Conservation (phyloP, 768 basidiomycete genomes). For the Phlebiopsis flavidoalba region DNA sequence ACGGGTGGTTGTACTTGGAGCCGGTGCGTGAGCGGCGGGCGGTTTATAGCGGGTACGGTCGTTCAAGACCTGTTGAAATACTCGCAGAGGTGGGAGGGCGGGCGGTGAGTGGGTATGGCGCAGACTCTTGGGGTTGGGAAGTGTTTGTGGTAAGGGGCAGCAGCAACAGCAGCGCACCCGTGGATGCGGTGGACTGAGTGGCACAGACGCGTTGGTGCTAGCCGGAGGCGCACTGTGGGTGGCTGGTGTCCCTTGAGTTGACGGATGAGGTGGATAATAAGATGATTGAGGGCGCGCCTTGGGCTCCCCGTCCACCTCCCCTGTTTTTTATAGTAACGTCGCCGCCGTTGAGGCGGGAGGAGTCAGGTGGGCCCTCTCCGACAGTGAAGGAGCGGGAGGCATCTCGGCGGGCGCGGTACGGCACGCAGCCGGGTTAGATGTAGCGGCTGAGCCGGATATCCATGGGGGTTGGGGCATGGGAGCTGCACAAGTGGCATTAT, state of each 20-base stretch:
- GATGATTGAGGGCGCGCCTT: slow-evolving; percentile 37
- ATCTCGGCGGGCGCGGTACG: slow-evolving; percentile 34
- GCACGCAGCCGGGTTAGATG: slow-evolving; percentile 36
- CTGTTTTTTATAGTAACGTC: too few relatives aligned
- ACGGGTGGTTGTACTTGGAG: slow-evolving; percentile 6
- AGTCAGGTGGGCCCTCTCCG: too few relatives aligned
- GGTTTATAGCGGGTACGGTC: slow-evolving; percentile 10
- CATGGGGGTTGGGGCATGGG: slow-evolving; percentile 38
- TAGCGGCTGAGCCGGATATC: slow-evolving; percentile 16
- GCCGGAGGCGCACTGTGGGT: slow-evolving; percentile 3
- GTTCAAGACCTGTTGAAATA: slow-evolving; percentile 24
- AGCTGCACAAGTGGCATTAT: slow-evolving; percentile 54
- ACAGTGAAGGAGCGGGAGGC: slow-evolving; percentile 65
- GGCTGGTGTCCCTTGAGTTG: slow-evolving; percentile 9
- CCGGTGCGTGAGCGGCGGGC: slow-evolving; percentile 3
- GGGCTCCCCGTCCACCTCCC: too few relatives aligned
- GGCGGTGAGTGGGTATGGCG: slow-evolving; percentile 19
- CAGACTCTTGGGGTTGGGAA: slow-evolving; percentile 11
- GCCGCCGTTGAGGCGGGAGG: too few relatives aligned
- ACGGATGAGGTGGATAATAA: slow-evolving; percentile 17
- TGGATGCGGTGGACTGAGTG: slow-evolving; percentile 16
- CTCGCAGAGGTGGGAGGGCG: neutral
- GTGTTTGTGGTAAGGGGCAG: neutral
- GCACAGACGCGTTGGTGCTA: slow-evolving; percentile 15
- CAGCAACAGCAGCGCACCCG: slow-evolving; percentile 7